Evolutionary conservation across 306 rosid species (phyloP).

Genomic region (Quercus variabilis): DNA sequence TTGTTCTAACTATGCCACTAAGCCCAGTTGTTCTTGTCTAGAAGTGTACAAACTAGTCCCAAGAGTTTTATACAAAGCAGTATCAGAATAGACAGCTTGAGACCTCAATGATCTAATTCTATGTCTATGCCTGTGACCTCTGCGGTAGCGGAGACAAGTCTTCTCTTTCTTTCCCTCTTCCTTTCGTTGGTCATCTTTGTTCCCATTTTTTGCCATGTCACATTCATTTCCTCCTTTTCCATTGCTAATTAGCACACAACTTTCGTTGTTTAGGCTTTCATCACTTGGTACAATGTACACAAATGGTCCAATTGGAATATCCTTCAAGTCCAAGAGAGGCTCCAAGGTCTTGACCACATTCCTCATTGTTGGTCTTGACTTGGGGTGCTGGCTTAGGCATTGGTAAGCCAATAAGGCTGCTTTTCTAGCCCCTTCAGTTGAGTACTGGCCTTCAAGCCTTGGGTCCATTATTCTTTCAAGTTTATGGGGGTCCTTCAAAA

Average conservation of each 20-base stretch:
- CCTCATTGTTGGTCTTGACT: conserved; percentile 71
- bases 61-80: conserved; percentile 56
- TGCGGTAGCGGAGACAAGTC: conserved; percentile 21
- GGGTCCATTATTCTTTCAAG: conserved; percentile 75
- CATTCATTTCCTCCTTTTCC: conserved; percentile 9
- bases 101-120: conserved; percentile 40
- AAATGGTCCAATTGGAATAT: conserved; percentile 66
- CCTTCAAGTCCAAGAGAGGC: conserved; percentile 51
- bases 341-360: conserved; percentile 70
- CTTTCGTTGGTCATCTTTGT: conserved; percentile 11
- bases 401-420: conserved; percentile 64
- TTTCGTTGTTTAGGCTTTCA: not conserved
- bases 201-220: conserved; percentile 9
- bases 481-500: conserved; percentile 54
- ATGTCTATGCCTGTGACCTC: conserved; percentile 36
- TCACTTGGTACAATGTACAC: conserved; percentile 67
- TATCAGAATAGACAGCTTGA: conserved; percentile 63
- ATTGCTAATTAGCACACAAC: not conserved
- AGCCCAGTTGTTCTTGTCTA: conserved; percentile 6
- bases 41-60: conserved; percentile 54
- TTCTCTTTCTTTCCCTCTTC: conserved; percentile 18
- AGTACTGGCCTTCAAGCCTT: conserved; percentile 75
- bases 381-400: conserved; percentile 67
- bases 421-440: conserved; percentile 62
- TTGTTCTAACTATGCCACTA: not conserved